Base-by-base conservation (phyloP, 2,329 filamentous ascomycete genomes). In the Aspergillus ustus region DNA sequence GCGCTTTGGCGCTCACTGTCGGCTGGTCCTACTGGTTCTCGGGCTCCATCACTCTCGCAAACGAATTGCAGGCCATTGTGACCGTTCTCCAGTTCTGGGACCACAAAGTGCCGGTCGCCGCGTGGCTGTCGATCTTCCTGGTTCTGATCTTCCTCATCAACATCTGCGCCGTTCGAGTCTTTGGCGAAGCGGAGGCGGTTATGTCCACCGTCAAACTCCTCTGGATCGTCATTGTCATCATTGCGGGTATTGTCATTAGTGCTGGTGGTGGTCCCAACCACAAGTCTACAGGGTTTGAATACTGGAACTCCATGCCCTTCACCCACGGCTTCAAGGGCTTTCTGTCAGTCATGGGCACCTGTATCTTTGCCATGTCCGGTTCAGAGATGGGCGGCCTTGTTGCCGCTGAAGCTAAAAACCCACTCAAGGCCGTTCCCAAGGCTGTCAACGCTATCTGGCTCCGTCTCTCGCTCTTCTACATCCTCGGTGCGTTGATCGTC, bases 11-110 rank as follows among this genome's bases (percentile, higher is more conserved):
- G 0, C 81, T 83, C 64, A 77, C 80, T 7, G 71, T 82, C 3
- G 81, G 80, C 3, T 83, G 81, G 79, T 77, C 78, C 1, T 83
- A 83, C 63, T 82, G 79, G 72, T 80, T 82, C 62, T 75, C 71
- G 3, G 80, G 75, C 61, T 75, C 72, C 55, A 81, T 82, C 65
- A 80, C 77, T 22, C 77, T 83, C 59, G 80, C 80, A 57, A 81
- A 78, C 62, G 78, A 81, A 56, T 70, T 80, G 0, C 72, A 77
- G 55, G 79, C 64, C 45, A 75, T 79, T 29, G 74, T 75, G 19
- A 81, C 79, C 0, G 73, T 82, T 2, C 70, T 83, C 15, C 63
- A 65, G 4, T 83, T 79, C 69, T 82, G 81, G 81, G 82, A 78
- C 2, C 65, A 72, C 40, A 72, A 71, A 9, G 75, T 82, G 1